Evolutionary conservation across 225 moss, liverwort and hornwort species (phyloP), one percentile per base, ranked within the genome.

Genomic region (Physcomitrellopsis africana): DNA sequence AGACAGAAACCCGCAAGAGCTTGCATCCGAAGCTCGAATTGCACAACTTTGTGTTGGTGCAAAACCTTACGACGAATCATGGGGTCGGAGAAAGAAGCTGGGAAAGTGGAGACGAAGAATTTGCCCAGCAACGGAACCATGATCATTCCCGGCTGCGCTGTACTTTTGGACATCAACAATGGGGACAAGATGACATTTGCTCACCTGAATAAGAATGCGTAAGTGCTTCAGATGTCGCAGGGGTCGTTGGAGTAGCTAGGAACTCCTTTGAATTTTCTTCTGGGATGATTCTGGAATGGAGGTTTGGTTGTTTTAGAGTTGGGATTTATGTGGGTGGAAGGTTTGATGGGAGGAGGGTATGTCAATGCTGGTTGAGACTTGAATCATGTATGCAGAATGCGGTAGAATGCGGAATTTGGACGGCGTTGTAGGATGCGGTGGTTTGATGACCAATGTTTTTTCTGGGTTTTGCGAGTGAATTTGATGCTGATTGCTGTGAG

Each of bases 201-300:
- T n/a, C 90, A 90, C 65, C 79, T 90, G n/a, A 85, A 82, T 19
- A 87, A 78, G 73, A 82, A 87, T 75, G 87, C 87, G 90, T 90
- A 6, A 79, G 84, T 69, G 9, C 16, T 73, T 54, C 41, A 10
- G 15, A 20, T 76, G 29, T 14, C 26, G 9, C 11, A 10, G 1
- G 43, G 17, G 0, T 60, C 47, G 70, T 57, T 44, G 16, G 15
- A n/a, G 18, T 19, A 2, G 0, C 46, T 16, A 0, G 5, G 6
- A 46, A 12, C 23, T 17, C 48, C 3, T 1, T 9, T 8, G 14
- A 47, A 42, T 8, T 56, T 54, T 41, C 24, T 5, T 3, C 8
- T 7, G 4, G 7, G 55, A 43, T 23, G 13, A 23, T 14, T 70
- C 3, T 24, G 57, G 14, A 3, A n/a, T 37, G 57, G 9, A 16